Evolutionary conservation across 2,329 filamentous ascomycete genomes (phyloP).

Genomic region (Botrytis fragariae): DNA sequence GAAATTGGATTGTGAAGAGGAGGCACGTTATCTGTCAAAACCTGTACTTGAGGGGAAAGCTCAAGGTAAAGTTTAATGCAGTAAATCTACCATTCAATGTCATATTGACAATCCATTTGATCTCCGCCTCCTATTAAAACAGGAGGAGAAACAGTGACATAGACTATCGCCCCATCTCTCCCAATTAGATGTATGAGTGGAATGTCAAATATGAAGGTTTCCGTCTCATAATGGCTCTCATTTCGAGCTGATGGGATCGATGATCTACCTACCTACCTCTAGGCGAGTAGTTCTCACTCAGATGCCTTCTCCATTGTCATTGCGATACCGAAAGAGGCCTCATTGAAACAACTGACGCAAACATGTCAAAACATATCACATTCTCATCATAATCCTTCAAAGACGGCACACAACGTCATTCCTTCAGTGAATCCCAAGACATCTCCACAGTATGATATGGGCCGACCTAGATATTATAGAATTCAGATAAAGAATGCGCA

Average conservation of each 20-base stretch:
- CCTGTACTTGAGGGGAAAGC: neutral
- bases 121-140: neutral
- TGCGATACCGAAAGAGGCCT: too few species aligned
- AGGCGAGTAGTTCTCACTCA: neutral
- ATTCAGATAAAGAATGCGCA: neutral
- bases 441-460: neutral
- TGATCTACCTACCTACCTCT: neutral
- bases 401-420: neutral
- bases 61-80: neutral
- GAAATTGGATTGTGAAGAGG: neutral
- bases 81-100: neutral
- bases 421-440: neutral
- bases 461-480: too few species aligned
- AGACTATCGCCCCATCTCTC: neutral
- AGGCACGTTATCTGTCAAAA: neutral
- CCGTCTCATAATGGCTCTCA: neutral
- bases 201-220: neutral
- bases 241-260: neutral
- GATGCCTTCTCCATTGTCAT: neutral
- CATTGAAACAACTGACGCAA: neutral
- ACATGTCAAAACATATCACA: neutral
- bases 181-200: neutral
- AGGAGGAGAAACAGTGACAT: too few species aligned
- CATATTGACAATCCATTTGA: neutral
- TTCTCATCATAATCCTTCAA: neutral